Conservation (phyloP, 2,329 filamentous ascomycete genomes). For the Curvularia verruculosa region DNA sequence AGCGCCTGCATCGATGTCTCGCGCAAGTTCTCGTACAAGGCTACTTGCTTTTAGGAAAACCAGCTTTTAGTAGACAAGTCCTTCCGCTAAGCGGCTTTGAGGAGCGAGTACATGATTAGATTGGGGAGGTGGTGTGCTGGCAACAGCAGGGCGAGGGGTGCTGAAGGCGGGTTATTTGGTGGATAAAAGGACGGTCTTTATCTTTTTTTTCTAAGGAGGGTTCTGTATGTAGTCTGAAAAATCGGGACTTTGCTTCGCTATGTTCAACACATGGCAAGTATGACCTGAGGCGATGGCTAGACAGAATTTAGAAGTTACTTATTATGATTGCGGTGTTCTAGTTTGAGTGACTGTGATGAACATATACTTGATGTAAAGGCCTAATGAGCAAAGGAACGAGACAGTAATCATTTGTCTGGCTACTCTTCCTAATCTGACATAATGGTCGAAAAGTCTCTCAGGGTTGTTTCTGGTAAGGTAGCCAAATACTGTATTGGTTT, state of each 20-base stretch:
- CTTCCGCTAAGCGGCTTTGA: neutral
- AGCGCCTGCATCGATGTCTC: constrained; percentile 12
- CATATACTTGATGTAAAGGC: neutral
- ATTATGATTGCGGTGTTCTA: neutral
- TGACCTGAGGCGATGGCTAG: neutral
- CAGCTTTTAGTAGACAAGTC: neutral
- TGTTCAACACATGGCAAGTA: constrained; percentile 7
- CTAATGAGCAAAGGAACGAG: neutral
- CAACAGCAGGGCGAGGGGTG: neutral
- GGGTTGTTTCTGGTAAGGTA: no score
- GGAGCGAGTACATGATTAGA: neutral
- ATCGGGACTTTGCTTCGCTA: neutral
- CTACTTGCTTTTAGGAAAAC: constrained; percentile 1
- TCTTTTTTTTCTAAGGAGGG: neutral
- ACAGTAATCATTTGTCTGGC: neutral
- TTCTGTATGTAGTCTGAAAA: neutral
- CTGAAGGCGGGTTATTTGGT: neutral
- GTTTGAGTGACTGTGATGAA: neutral
- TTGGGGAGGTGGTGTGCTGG: neutral
- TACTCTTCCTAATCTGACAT: neutral
- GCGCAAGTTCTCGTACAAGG: constrained; percentile 6
- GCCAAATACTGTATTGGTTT: no score
- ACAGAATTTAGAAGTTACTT: neutral
- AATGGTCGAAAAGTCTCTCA: neutral
- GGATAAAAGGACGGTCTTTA: neutral